phyloP scores from a whole-genome alignment of 1,284 basidiomycete genomes.

The Ustilago shanxiensis region DNA sequence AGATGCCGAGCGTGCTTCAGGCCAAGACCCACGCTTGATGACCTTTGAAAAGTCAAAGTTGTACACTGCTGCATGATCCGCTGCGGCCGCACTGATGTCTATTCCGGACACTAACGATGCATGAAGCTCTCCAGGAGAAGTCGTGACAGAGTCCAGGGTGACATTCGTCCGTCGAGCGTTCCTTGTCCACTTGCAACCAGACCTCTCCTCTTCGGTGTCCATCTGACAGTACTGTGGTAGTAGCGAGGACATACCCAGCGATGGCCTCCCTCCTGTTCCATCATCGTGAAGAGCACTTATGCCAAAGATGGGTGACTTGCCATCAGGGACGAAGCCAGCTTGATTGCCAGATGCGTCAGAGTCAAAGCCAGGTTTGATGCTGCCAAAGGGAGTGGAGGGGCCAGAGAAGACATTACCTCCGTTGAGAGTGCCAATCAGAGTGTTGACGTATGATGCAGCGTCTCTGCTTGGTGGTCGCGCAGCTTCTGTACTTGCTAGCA shows the following conservation, averaged over 20 bases:
- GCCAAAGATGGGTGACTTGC: constrained; percentile 24
- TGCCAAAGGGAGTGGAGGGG: constrained; percentile 38
- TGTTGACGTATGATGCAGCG: constrained; percentile 29
- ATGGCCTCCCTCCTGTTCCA: constrained; percentile 37
- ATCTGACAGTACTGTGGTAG: constrained; percentile 47
- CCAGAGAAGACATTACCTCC: constrained; percentile 49
- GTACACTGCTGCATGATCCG: constrained; percentile 39
- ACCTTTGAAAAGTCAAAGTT: constrained; percentile 25
- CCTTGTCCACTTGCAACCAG: constrained; percentile 33
- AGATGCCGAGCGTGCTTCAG: background rate
- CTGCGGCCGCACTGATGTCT: constrained; percentile 18
- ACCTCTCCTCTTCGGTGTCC: constrained; percentile 11
- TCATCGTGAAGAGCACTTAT: constrained; percentile 44
- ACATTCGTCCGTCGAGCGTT: constrained; percentile 6
- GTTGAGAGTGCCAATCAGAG: constrained; percentile 39
- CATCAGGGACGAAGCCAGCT: constrained; percentile 44
- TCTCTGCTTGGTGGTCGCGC: constrained; percentile 11
- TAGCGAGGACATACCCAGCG: constrained; percentile 38
- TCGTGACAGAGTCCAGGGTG: constrained; percentile 1
- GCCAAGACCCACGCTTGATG: constrained; percentile 13
- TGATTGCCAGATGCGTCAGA: constrained; percentile 28
- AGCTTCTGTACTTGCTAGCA: background rate
- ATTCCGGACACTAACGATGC: constrained; percentile 14
- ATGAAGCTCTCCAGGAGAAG: constrained; percentile 24
- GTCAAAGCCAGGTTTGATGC: constrained; percentile 44